Base-by-base conservation (phyloP, 441 rosid species). In the Gossypium schwendimanii region DNA sequence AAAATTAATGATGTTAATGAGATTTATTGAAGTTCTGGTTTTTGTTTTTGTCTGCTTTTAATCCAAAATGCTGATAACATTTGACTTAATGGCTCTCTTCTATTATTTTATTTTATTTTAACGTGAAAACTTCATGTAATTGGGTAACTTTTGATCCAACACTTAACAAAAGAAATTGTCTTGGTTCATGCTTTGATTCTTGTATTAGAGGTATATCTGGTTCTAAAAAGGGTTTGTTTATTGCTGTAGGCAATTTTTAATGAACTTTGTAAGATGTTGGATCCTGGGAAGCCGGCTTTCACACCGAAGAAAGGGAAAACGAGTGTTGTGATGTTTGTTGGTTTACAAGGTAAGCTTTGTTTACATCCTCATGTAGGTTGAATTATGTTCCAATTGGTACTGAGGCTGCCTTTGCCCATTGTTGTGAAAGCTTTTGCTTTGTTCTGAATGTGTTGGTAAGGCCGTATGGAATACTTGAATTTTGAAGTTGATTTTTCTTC, bases 231-330 rank as follows among this genome's bases (percentile, higher is more conserved):
- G 4, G 54, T 12, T 44, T 21, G 7, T 21, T 21, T 55, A 10
- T 55, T 5, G 9, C 26, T 44, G 1, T 73, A 92, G 97, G 98
- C 96, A 36, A 95, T 92, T 63, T 91, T 88, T 78, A 85, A 86
- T 73, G 97, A 95, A 85, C 88, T 95, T 0, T 92, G 98, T 78
- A 88, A 87, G 78, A 91, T 95, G 79, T 70, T 95, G 83, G 99
- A 91, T 83, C 93, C 97, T 7, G 98, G 99, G 28, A 92, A 92
- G 82, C 89, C 99, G 47, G 83, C 95, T n/a, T 95, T 91, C 71
- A 74, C 90, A 20, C 98, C 91, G 1, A 89, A 93, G 78, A 95
- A 92, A 76, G 96, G 92, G 28, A 95, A 91, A 71, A 17, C 93
- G 0, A 89, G 97, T 80, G 79, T 88, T n/a, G 81, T 95, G 65